Base-by-base conservation (phyloP, 2,329 filamentous ascomycete species). In the Colletotrichum nymphaeae region DNA sequence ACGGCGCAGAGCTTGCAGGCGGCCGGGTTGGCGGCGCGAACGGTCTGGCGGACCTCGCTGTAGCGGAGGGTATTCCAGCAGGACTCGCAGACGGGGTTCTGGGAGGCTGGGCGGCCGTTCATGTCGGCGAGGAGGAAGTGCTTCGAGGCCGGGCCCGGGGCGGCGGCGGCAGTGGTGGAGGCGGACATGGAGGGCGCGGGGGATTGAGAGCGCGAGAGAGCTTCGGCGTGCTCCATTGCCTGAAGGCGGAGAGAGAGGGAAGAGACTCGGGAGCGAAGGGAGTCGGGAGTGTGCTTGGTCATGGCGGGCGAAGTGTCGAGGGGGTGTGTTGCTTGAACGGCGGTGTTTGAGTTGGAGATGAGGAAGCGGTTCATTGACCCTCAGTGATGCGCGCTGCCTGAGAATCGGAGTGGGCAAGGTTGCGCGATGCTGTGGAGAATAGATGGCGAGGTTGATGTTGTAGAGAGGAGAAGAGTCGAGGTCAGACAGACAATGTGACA, bases 71-170 rank as follows among this genome's bases (percentile, higher is more conserved):
- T 30, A 19, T 73, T 69, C 63, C 63, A 65, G 75, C 76, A 77
- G 8, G 74, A 63, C 35, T 66, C 65, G 73, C 76, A 76, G 46
- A 76, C 71, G 57, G 66, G 78, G 74, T 81, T 82, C 1, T 83
- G 83, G 52, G 75, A 75, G 11, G 75, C 69, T 19, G 79, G 74
- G 16, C 83, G 82, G 12, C 79, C 78, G 52, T 83, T 79, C 82
- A 86, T 84, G 75, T 84, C 82, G 72, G 82, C 79, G 26, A 84
- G 75, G 11, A 89, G 77, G 82, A 91, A 91, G 87, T 86, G 87
- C 74, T 71, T 55, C 32, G 56, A 67, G 67, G 71, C 62, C 62
- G 49, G 8, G 49, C 19, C 42, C 12, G 12, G 3, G 60, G 26
- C 16, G 59, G 62, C 8, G 56, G 68, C 24, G 22, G 70, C 24